These are phyloP conservation scores for Capronia coronata DNA, from an alignment of 2,329 filamentous ascomycete species.

Conservation along the genomic window DNA sequence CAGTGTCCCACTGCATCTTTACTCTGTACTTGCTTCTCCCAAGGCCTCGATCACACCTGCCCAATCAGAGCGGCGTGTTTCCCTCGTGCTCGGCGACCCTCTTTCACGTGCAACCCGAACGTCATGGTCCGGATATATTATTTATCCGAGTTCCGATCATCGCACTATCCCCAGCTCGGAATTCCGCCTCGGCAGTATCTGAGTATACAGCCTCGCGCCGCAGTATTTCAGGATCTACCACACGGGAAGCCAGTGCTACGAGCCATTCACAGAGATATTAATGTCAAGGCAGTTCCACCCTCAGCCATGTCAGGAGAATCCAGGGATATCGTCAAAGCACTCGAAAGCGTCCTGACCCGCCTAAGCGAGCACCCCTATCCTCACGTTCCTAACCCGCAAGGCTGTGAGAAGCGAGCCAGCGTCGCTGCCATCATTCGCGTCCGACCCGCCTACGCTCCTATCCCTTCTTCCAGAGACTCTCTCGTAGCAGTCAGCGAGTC, in stretches of 20 bases:
- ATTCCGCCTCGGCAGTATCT: background rate
- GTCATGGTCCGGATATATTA: background rate
- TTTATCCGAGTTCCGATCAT: background rate
- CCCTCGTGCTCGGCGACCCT: background rate
- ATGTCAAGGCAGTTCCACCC: no score
- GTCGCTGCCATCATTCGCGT: constrained; percentile 60
- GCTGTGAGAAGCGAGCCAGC: constrained; percentile 55
- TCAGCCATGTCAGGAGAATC: constrained; percentile 25
- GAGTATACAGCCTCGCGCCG: no score
- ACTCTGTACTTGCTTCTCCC: background rate
- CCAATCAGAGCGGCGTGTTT: constrained; percentile 5
- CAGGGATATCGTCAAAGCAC: constrained; percentile 20
- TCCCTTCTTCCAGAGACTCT: constrained; percentile 37
- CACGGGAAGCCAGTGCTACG: no score
- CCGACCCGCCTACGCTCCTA: constrained; percentile 51
- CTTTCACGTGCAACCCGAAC: background rate
- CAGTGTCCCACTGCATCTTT: background rate
- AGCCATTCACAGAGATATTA: no score
- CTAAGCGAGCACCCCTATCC: constrained; percentile 34
- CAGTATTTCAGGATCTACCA: no score
- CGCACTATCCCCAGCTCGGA: background rate
- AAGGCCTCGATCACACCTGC: background rate
- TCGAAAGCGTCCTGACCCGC: constrained; percentile 21
- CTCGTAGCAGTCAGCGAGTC: constrained; percentile 19
- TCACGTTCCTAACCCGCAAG: constrained; percentile 42